phyloP scores from a whole-genome alignment of 192 early-diverging fungal species.

The Coemansia brasiliensis region DNA sequence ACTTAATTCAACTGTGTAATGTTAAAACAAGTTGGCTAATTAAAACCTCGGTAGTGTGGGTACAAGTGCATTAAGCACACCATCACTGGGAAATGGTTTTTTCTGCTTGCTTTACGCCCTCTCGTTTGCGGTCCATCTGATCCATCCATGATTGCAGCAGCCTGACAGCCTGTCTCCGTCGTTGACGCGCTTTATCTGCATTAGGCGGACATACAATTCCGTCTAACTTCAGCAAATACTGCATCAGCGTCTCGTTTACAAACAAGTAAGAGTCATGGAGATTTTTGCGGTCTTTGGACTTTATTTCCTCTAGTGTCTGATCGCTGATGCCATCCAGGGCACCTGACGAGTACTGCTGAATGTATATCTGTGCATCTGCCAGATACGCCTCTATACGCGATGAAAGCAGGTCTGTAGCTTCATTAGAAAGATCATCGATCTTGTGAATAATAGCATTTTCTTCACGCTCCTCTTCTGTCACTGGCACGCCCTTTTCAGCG shows the following conservation, averaged over 20 bases:
- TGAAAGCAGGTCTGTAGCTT: conserved; percentile 43
- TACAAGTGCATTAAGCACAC: neutral
- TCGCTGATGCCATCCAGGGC: conserved; percentile 35
- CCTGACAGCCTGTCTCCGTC: conserved; percentile 71
- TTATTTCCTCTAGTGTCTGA: conserved; percentile 37
- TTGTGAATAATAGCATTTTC: conserved; percentile 49
- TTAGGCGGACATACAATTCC: conserved; percentile 67
- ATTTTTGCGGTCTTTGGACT: conserved; percentile 59
- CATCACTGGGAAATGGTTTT: conserved; percentile 36
- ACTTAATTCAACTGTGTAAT: neutral
- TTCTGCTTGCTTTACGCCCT: conserved; percentile 60
- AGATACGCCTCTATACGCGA: conserved; percentile 54
- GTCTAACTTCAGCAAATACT: conserved; percentile 75
- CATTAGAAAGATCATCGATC: conserved; percentile 50
- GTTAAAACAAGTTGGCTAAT: no score
- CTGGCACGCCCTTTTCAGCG: conserved; percentile 28
- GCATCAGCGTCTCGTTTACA: conserved; percentile 74
- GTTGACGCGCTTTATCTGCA: conserved; percentile 68
- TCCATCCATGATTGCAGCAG: conserved; percentile 74
- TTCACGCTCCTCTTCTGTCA: conserved; percentile 47
- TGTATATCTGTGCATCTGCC: conserved; percentile 48
- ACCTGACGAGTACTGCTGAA: conserved; percentile 44
- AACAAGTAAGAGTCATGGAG: conserved; percentile 66
- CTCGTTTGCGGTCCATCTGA: conserved; percentile 69
- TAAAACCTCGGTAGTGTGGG: neutral